Base-by-base conservation (phyloP, 2,329 filamentous ascomycete species). In the Mycosphaerelloides madeirae region DNA sequence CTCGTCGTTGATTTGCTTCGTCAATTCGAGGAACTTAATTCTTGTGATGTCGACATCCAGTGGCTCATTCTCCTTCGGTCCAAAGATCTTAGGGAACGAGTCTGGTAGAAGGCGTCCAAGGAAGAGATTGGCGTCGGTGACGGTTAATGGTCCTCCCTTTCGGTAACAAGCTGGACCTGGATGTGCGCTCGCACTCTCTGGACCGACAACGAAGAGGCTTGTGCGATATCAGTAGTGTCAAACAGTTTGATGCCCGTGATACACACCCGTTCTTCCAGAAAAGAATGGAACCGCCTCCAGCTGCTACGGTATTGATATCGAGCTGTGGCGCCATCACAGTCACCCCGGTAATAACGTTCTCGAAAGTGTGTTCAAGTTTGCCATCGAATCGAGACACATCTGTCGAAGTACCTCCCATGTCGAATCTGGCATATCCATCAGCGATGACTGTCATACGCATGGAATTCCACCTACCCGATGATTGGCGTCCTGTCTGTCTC, bases 231-330 rank as follows among this genome's bases (percentile, higher is more conserved):
- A 44, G 41, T 75, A 50, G 91, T 86, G n/a, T 4, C 89, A 83
- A 1, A 84, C 87, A 35, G 19, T 35, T 68, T 85, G 82, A 44
- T 86, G 84, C 29, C 81, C 83, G 81, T 36, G 83, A 75, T 64
- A 87, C 42, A 36, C 36, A 48, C 38, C 58, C 57, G 36, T 61
- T 61, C 19, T 50, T 47, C 39, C 48, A 62, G 2, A 48, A 52
- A 5, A 62, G 43, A 6, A 74, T 71, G 1, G 67, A 71, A 7
- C 73, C 73, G 32, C 73, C 73, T 3, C 71, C 72, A 13, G 72
- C 72, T 8, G 71, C 71, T 2, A 64, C 60, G 9, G 61, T 65
- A 7, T 59, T 53, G 16, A 65, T 61, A 14, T 65, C 58, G 6
- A 66, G 56, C 42, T 64, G 61, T 3, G 63, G 64, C 0, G 53